Percentiles rank a stretch among this genome's conserved stretches.
Conservation (phyloP, 2,329 filamentous ascomycete species). For the Colletotrichum magnum region DNA sequence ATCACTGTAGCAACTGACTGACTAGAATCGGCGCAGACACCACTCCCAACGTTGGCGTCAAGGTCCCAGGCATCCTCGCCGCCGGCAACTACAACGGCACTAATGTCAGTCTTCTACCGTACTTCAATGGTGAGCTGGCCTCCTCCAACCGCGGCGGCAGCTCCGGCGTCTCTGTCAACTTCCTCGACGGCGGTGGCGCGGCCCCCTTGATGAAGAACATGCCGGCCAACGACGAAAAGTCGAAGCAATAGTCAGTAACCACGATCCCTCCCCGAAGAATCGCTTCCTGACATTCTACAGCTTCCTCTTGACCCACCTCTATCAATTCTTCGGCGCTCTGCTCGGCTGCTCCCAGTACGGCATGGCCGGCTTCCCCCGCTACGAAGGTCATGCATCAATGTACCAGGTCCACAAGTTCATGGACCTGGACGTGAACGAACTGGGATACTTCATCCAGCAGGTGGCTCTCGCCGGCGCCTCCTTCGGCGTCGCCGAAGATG, state of each 20-base stretch:
- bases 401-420: slow-evolving; percentile 73
- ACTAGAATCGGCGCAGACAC: slow-evolving; percentile 57
- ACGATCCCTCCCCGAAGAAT: background rate
- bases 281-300: slow-evolving; percentile 47
- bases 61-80: slow-evolving; percentile 71
- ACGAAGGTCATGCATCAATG: slow-evolving; percentile 61
- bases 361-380: slow-evolving; percentile 63
- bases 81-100: slow-evolving; percentile 63
- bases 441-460: slow-evolving; percentile 73
- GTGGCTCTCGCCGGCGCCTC: slow-evolving; percentile 69
- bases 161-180: slow-evolving; percentile 67
- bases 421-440: slow-evolving; percentile 64
- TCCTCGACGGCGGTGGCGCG: slow-evolving; percentile 72
- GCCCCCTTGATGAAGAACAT: slow-evolving; percentile 68
- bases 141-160: slow-evolving; percentile 66
- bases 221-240: slow-evolving; percentile 64
- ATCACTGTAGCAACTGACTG: background rate
- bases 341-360: slow-evolving; percentile 69
- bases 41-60: slow-evolving; percentile 64
- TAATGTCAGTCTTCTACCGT: slow-evolving; percentile 70
- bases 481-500: slow-evolving; percentile 70
- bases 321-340: slow-evolving; percentile 72
- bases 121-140: slow-evolving; percentile 69
- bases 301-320: slow-evolving; percentile 72
- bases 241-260: slow-evolving; percentile 67